phyloP scores from a whole-genome alignment of 371 early-diverging fungal genomes.

The Amoeboaphelidium protococcarum region DNA sequence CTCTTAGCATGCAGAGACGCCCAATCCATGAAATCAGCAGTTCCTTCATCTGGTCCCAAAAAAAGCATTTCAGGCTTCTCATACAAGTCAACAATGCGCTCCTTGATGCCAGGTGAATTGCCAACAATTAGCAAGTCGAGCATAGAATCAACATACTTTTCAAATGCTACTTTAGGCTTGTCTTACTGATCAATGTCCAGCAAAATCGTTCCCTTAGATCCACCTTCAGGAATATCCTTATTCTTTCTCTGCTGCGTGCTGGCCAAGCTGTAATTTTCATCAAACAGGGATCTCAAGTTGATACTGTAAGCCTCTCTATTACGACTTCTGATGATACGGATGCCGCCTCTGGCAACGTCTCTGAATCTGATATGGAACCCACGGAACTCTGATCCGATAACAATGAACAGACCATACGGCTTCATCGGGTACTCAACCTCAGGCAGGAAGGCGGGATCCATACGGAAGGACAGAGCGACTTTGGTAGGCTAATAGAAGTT shows the following conservation, averaged over 20 bases:
- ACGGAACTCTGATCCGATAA: slow-evolving; percentile 89
- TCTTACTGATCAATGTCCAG: slow-evolving; percentile 81
- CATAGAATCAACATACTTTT: slow-evolving; percentile 88
- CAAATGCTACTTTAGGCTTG: slow-evolving; percentile 82
- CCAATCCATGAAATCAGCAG: slow-evolving; percentile 97
- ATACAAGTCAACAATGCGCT: slow-evolving; percentile 65
- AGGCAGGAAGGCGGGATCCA: slow-evolving; percentile 78
- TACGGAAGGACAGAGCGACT: slow-evolving; percentile 90
- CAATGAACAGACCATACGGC: slow-evolving; percentile 83
- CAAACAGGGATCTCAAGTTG: slow-evolving; percentile 80
- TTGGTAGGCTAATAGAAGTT: slow-evolving; percentile 97
- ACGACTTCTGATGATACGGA: slow-evolving; percentile 85
- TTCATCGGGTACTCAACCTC: slow-evolving; percentile 73
- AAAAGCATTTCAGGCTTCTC: slow-evolving; percentile 84
- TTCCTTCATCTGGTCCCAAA: slow-evolving; percentile 96
- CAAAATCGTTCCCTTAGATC: slow-evolving; percentile 91
- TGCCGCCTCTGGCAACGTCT: slow-evolving; percentile 95
- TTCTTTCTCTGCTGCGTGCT: slow-evolving; percentile 94
- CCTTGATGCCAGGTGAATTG: slow-evolving; percentile 83
- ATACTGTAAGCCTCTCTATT: slow-evolving; percentile 87
- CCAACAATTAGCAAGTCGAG: slow-evolving; percentile 75
- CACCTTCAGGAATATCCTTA: slow-evolving; percentile 95
- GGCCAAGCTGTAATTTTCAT: slow-evolving; percentile 93
- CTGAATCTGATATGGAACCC: slow-evolving; percentile 94
- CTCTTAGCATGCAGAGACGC: slow-evolving; percentile 77